Conservation (phyloP, 2,329 filamentous ascomycete species). For the Fusarium sp. region DNA sequence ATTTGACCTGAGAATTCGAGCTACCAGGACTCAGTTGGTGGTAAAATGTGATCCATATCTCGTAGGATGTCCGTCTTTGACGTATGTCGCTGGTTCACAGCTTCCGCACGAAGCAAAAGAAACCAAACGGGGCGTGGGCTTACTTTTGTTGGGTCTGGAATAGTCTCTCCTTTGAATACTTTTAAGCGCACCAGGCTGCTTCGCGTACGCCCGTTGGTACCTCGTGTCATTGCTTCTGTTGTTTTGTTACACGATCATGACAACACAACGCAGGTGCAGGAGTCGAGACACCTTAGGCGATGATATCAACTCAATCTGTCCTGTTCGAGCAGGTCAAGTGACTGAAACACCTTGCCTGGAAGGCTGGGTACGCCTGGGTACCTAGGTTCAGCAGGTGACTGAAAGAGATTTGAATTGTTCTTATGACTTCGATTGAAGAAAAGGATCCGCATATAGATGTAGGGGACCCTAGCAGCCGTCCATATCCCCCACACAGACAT, state of each 20-base stretch:
- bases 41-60: neutral
- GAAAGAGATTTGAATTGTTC: conserved; percentile 32
- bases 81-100: neutral
- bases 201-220: neutral
- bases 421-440: conserved; percentile 33
- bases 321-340: conserved; percentile 2
- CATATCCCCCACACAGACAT: conserved; percentile 27
- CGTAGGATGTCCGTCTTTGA: neutral
- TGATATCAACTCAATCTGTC: conserved; percentile 1
- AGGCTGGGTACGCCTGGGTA: neutral
- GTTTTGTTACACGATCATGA: conserved; percentile 4
- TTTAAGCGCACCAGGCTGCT: neutral
- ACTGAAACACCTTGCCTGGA: neutral
- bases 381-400: conserved; percentile 29
- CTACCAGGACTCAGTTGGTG: neutral
- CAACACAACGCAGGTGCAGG: conserved; percentile 1
- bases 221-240: conserved; percentile 13
- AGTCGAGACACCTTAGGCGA: neutral
- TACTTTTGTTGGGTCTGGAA: neutral
- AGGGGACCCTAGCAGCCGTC: conserved; percentile 26
- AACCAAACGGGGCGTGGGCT: neutral
- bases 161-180: neutral
- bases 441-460: conserved; percentile 26
- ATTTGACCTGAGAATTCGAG: neutral
- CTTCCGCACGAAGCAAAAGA: neutral